Base-by-base conservation (phyloP, 257 asterid genomes). In the Nicotiana sylvestris region DNA sequence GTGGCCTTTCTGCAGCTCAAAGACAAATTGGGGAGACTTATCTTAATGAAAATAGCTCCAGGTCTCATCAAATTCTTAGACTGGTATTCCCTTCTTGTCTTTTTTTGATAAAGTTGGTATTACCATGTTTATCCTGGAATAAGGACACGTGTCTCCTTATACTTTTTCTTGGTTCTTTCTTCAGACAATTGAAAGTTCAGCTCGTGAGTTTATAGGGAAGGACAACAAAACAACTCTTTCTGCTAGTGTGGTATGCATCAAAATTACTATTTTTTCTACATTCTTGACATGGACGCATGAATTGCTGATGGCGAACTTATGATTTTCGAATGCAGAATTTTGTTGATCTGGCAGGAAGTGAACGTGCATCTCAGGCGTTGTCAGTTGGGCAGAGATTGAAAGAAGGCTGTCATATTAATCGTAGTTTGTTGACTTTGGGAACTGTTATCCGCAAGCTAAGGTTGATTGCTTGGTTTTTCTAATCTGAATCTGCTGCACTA, bases 271-370 rank as follows among this genome's bases (percentile, higher is more conserved):
- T 85, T 87, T 83, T 66, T 56, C 64, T 62, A 81, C 55, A 46
- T 84, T 72, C 56, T 61, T 33, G 57, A 29, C 80, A 35, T 65
- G 81, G 83, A 84, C 62, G 17, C 70, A 61, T 81, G 82, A 82
- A 33, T 77, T 55, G 80, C 60, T 76, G 66, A 37, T 76, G 67
- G 55, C 68, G 74, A 78, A 27, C 65, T 43, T 80, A 83, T 51
- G 15, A 83, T 77, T 37, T 85, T 82, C 84, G 81, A 84, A 76
- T 88, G 91, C 92, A 96, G 99, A 96, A 96, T 86, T 95, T 94
- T 91, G 99, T 96, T 88, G 99, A 96, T 88, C 88, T 96, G 82
- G 99, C 99, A 53, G 99, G 99, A 66, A 96, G 99, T 82, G 99
- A 96, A 89, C 96, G 99, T 68, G 99, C 98, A 87, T 92, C 98